Conservation (phyloP, 768 basidiomycete genomes). For the Cyathus striatus region DNA sequence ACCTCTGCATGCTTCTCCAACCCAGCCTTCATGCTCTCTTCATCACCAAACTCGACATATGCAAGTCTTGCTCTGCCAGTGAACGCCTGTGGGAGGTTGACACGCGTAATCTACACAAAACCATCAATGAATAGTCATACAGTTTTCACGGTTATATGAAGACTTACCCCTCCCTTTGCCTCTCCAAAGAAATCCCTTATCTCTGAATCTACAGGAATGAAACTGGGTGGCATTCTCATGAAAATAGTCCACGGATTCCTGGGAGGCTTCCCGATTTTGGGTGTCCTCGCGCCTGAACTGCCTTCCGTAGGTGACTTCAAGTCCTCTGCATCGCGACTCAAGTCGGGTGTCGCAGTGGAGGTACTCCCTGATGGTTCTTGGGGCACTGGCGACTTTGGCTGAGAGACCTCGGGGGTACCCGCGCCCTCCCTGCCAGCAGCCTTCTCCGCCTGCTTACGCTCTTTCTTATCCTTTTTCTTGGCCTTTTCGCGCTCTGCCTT, state of each 20-base stretch:
- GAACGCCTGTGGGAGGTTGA: constrained; percentile 50
- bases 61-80: constrained; percentile 57
- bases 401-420: constrained; percentile 22
- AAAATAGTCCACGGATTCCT: constrained; percentile 85
- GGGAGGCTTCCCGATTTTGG: constrained; percentile 55
- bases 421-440: constrained; percentile 31
- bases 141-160: constrained; percentile 1
- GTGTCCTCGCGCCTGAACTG: constrained; percentile 63
- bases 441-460: constrained; percentile 52
- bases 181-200: constrained; percentile 75
- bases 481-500: constrained; percentile 52
- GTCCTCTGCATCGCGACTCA: constrained; percentile 22
- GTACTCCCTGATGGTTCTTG: constrained; percentile 15
- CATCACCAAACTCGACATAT: constrained; percentile 89
- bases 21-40: constrained; percentile 78
- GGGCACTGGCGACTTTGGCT: constrained; percentile 22
- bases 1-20: constrained; percentile 74
- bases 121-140: constrained; percentile 3
- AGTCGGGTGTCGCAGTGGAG: constrained; percentile 17
- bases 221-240: constrained; percentile 53
- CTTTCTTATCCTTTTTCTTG: constrained; percentile 61
- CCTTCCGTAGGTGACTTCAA: constrained; percentile 54
- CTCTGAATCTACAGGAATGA: constrained; percentile 54
- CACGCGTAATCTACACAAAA: constrained; percentile 53
- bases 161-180: constrained; percentile 61